Base-by-base conservation (phyloP, 2,329 filamentous ascomycete genomes). In the Diplocarpon mali region DNA sequence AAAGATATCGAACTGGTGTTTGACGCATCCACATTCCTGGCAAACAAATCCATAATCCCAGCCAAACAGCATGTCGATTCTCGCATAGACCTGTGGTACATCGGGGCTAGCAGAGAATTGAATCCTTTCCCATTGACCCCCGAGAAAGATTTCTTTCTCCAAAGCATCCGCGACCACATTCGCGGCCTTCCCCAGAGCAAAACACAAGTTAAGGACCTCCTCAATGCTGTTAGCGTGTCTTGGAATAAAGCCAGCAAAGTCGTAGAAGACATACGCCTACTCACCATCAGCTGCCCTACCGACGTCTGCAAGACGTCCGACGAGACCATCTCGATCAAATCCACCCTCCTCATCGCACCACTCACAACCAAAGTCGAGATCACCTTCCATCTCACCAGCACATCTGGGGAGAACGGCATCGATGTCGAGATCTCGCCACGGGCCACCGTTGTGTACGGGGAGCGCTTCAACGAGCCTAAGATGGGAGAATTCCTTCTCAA, bases 141-240 rank as follows among this genome's bases (percentile, higher is more conserved):
- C 0, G 83, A 83, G 58, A 80, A 78, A 53, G 79, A 83, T 31
- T 89, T 89, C 65, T 85, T 88, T 60, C 65, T 90, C 7, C 76
- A 84, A 56, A 75, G 78, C 55, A 78, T 89, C 46, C 74, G 80
- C 35, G 80, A 84, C 45, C 73, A 81, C 45, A 66, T 85, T 35
- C 76, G 81, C 38, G 73, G 69, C 1, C 63, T 86, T 35, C 66
- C 70, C 11, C 80, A 82, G 59, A 67, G 69, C 45, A 65, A 69
- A 38, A 81, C 75, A 0, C 68, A 68, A 40, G 66, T 82, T 24
- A 68, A 70, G 13, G 66, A 69, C 29, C 67, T 90, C 20, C 69
- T 90, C 13, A 54, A 60, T 4, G 65, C 75, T 13, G 74, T 88
- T 35, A 72, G 73, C 51, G 64, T 60, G 2, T 75, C 73, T 8